These are phyloP conservation scores for Penicillium roqueforti DNA, from an alignment of 495 filamentous ascomycete species.

Conservation along the genomic window DNA sequence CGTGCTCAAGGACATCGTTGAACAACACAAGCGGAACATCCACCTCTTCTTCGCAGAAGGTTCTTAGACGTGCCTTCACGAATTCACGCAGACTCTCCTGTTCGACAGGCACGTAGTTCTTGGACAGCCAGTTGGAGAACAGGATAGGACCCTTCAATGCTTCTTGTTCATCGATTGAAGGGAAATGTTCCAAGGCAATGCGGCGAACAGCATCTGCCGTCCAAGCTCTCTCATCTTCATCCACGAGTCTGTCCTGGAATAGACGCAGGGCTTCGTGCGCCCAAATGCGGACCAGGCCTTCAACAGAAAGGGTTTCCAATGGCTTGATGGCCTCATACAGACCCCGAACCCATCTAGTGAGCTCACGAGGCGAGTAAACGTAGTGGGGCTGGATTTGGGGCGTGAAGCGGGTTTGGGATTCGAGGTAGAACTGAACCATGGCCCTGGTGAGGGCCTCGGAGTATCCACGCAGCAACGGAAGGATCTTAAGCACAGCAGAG, in stretches of 20 bases:
- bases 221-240: slow-evolving; percentile 93
- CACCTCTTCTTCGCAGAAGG: slow-evolving; percentile 99
- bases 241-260: slow-evolving; percentile 94
- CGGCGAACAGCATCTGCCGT: slow-evolving; percentile 78
- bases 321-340: slow-evolving; percentile 95
- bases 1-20: slow-evolving; percentile 97
- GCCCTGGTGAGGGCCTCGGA: slow-evolving; percentile 91
- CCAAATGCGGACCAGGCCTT: slow-evolving; percentile 96
- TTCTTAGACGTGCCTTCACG: slow-evolving; percentile 93
- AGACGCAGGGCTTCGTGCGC: slow-evolving; percentile 93
- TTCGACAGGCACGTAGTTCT: slow-evolving; percentile 95
- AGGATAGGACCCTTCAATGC: slow-evolving; percentile 92
- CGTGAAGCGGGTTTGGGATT: slow-evolving; percentile 91
- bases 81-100: slow-evolving; percentile 92
- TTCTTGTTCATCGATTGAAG: slow-evolving; percentile 79
- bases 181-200: slow-evolving; percentile 89
- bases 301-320: slow-evolving; percentile 77
- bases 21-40: slow-evolving; percentile 96
- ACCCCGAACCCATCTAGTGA: slow-evolving; percentile 95
- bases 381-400: slow-evolving; percentile 97
- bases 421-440: slow-evolving; percentile 95
- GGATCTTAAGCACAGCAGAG: slow-evolving; percentile 90
- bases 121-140: slow-evolving; percentile 99
- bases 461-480: slow-evolving; percentile 91
- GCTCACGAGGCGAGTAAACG: slow-evolving; percentile 96